phyloP scores from a whole-genome alignment of 805 yeast species.

The Kodamaea lidongshanica region DNA sequence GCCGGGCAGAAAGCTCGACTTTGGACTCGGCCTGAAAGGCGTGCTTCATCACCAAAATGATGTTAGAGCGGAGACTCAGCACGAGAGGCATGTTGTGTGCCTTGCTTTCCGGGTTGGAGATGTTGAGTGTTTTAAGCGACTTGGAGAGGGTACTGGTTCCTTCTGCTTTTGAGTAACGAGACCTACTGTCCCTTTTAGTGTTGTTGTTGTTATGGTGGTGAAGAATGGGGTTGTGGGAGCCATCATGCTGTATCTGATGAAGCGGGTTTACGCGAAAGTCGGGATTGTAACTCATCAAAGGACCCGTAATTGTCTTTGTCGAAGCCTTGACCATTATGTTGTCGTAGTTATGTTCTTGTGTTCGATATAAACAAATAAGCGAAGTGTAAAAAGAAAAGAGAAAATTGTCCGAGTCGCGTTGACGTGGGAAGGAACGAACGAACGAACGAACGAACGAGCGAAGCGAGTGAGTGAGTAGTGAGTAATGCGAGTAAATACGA shows the following conservation, averaged over 20 bases:
- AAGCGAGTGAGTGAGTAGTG: too few relatives aligned
- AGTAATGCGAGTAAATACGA: too few relatives aligned
- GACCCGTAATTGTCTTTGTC: conserved; percentile 7
- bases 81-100: conserved; percentile 1
- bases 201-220: too few relatives aligned
- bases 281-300: conserved; percentile 6
- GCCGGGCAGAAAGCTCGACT: conserved; percentile 40
- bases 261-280: too few relatives aligned
- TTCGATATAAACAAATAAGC: not conserved
- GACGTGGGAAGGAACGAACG: too few relatives aligned
- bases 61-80: conserved; percentile 20
- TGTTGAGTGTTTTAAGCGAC: conserved; percentile 6
- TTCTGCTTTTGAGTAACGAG: conserved; percentile 1
- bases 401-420: not conserved
- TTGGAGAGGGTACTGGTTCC: conserved; percentile 1
- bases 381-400: not conserved
- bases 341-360: conserved; percentile 2
- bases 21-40: conserved; percentile 38
- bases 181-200: conserved; percentile 1
- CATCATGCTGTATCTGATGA: too few relatives aligned
- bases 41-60: conserved; percentile 42
- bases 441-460: too few relatives aligned
- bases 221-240: too few relatives aligned
- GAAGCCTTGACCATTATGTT: conserved; percentile 6
- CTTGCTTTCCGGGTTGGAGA: conserved; percentile 4